Base-by-base conservation (phyloP, 441 rosid genomes). In the Capsella rubella region DNA sequence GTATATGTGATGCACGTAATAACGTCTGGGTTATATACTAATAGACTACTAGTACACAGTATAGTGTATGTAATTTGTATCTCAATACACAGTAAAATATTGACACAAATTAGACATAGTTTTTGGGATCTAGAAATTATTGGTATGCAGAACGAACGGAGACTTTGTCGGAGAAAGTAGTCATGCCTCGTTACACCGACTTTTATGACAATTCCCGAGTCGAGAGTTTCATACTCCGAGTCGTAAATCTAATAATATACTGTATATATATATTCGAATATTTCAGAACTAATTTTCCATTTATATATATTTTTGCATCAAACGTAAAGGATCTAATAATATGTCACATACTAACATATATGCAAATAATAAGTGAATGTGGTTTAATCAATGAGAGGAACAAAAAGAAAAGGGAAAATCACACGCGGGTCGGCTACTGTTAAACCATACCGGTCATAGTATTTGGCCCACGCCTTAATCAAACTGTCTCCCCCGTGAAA, bases 381-480 rank as follows among this genome's bases (percentile, higher is more conserved):
- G 53, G 53, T 67, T 53, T 67, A 68, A 67, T 67, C 78, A 75
- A 21, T 18, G 21, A 18, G 56, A 59, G 57, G 63, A 60, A 67
- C 78, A 59, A 68, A 67, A 67, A n/a, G 12, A 10, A 53, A 67
- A 75, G 28, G 45, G 58, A 4, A 25, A 4, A 18, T 60, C 15
- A 68, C 69, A 75, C 74, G 78, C 74, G 54, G 64, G 73, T 75
- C 69, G 63, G 69, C 74, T 52, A 53, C 51, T n/a, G 8, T 45
- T 31, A 10, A n/a, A 34, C 63, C 64, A 60, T 18, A 32, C 27
- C n/a, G 73, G 69, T 35, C 57, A 21, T 52, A 25, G 27, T 31
- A 52, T 53, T 21, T 68, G 79, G 74, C 52, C 79, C 79, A 75
- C 52, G 79, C 64, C 68, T 61, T 43, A 43, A 69, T 69, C 59